phyloP scores from a whole-genome alignment of 176 grass and related monocot species.

The Juncus effusus region DNA sequence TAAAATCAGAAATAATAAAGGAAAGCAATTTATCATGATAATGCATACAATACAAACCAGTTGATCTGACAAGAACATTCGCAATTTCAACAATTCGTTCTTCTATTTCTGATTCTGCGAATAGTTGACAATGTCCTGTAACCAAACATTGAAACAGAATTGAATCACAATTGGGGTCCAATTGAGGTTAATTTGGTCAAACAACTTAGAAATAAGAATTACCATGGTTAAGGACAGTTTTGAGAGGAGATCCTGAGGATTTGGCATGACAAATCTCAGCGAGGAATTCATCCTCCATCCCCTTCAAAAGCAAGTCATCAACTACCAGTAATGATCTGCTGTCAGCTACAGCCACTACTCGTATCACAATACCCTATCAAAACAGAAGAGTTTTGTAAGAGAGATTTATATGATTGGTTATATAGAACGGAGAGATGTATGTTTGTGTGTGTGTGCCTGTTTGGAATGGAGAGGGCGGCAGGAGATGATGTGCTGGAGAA shows the following conservation, averaged over 20 bases:
- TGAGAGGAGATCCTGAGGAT: conserved; percentile 51
- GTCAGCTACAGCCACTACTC: conserved; percentile 69
- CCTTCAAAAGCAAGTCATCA: conserved; percentile 40
- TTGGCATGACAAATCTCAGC: conserved; percentile 57
- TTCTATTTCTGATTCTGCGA: conserved; percentile 37
- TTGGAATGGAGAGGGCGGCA: conserved; percentile 64
- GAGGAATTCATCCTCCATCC: conserved; percentile 68
- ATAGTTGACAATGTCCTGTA: conserved; percentile 73
- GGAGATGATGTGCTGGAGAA: conserved; percentile 69
- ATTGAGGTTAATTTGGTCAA: background rate
- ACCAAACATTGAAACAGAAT: conserved; percentile 16
- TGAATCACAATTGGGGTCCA: background rate
- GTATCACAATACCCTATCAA: conserved; percentile 60
- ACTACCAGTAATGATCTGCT: conserved; percentile 66
- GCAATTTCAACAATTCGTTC: conserved; percentile 48
- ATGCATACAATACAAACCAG: conserved; percentile 42
- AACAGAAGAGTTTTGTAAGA: background rate
- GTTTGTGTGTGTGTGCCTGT: conserved; percentile 29
- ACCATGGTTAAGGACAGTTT: conserved; percentile 53
- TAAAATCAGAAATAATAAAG: background rate
- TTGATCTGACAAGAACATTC: conserved; percentile 56
- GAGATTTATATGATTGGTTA: background rate
- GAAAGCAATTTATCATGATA: background rate
- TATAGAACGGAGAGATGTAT: background rate
- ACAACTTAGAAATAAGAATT: background rate